phyloP scores from a whole-genome alignment of 805 yeast species.

The Starmerella davenportii region DNA sequence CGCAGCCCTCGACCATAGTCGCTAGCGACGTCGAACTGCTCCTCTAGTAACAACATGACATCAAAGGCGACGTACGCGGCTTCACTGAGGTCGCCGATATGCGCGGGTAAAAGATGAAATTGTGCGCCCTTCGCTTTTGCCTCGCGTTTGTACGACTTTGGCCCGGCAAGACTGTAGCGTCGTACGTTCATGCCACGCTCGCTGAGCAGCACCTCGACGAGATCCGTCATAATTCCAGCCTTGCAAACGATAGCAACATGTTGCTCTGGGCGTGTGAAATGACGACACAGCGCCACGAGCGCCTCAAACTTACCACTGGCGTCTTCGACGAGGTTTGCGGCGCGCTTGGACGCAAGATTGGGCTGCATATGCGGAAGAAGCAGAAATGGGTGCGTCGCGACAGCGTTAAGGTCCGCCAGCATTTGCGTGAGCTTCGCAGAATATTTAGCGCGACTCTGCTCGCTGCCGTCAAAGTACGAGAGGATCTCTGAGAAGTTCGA shows the following conservation, averaged over 20 bases:
- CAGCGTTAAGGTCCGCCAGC: constrained; percentile 55
- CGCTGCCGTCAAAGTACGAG: constrained; percentile 52
- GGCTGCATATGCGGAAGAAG: constrained; percentile 76
- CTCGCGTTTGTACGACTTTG: constrained; percentile 11
- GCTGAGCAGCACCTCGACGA: constrained; percentile 59
- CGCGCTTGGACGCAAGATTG: constrained; percentile 34
- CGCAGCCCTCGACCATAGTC: constrained; percentile 22
- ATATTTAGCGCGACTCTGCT: constrained; percentile 37
- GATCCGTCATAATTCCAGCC: constrained; percentile 51
- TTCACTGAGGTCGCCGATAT: constrained; percentile 19
- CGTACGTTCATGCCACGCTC: constrained; percentile 51
- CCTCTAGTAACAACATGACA: constrained; percentile 45
- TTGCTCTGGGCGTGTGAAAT: constrained; percentile 30
- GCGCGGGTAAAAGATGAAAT: constrained; percentile 29
- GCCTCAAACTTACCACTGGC: constrained; percentile 47
- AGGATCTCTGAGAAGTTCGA: constrained; percentile 80
- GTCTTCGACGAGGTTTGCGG: constrained; percentile 50
- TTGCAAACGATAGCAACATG: constrained; percentile 55
- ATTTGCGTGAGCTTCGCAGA: constrained; percentile 45
- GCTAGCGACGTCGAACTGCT: constrained; percentile 31
- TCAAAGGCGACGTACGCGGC: constrained; percentile 30
- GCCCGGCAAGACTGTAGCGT: constrained; percentile 41
- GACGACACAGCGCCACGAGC: constrained; percentile 41
- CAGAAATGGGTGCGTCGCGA: constrained; percentile 77
- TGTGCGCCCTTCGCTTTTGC: constrained; percentile 10